A percentile compares a stretch with the other conserved stretches of the same genome.
Evolutionary conservation across 1,139 yeast genomes (phyloP).

Genomic region (Hyphopichia fennica): DNA sequence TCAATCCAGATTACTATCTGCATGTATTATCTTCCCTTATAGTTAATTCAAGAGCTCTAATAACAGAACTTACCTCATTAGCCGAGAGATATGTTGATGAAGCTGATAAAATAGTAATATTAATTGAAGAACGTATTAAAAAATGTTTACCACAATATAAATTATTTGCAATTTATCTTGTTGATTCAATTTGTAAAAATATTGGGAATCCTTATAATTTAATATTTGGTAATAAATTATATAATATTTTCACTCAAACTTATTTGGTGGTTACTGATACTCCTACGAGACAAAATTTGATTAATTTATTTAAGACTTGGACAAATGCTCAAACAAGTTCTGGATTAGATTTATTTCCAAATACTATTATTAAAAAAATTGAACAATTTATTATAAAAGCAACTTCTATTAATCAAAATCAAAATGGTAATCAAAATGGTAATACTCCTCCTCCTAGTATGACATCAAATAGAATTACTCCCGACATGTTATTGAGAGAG

Average conservation of each 20-base stretch:
- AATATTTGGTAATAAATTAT: constrained; percentile 34
- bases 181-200: constrained; percentile 45
- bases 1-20: constrained; percentile 31
- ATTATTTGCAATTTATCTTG: constrained; percentile 36
- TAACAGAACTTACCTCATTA: constrained; percentile 38
- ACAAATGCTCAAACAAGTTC: constrained; percentile 28
- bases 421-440: constrained; percentile 2
- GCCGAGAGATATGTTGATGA: constrained; percentile 34
- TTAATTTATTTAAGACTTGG: constrained; percentile 46
- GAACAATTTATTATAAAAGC: constrained; percentile 44
- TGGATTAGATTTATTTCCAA: constrained; percentile 40
- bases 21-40: constrained; percentile 35
- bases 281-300: constrained; percentile 35
- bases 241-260: constrained; percentile 36
- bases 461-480: constrained; percentile 16
- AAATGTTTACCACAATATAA: constrained; percentile 42
- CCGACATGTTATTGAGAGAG: constrained; percentile 34
- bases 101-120: constrained; percentile 31
- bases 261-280: constrained; percentile 42
- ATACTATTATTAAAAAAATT: constrained; percentile 27
- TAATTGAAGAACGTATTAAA: constrained; percentile 35
- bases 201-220: constrained; percentile 47
- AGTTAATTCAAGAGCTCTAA: constrained; percentile 38
- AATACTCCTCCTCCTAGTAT: constrained; percentile 4
- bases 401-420: constrained; percentile 19